Evolutionary conservation across 371 early-diverging fungal genomes (phyloP), one percentile per base, ranked within the genome.

Genomic region (Mortierella sp.): DNA sequence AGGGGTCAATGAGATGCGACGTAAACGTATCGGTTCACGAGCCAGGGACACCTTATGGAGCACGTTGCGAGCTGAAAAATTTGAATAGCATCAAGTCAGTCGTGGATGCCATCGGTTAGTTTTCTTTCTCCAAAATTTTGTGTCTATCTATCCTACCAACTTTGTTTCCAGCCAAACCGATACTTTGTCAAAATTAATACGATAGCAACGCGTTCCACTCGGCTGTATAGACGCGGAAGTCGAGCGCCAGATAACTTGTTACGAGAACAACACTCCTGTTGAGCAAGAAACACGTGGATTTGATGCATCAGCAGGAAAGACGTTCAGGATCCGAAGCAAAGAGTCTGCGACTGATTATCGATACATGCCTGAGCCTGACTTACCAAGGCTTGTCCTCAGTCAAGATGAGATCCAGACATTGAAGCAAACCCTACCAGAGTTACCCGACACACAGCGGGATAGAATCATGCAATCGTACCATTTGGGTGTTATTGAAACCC

Each of bases 281-380:
- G 34, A 32, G 1, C 92, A 90, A 57, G 96, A 96, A 70, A 97
- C 98, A 0, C 85, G 96, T 10, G 93, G 95, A 13, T 95, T 89
- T 70, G 93, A 96, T 75, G 90, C 88, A 1, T 79, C 78, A 4
- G 80, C 82, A 7, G 86, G 87, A 26, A 76, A 76, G 35, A 96
- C 97, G 3, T 92, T 88, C 63, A 83, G 83, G 59, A 72, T 93
- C 12, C 82, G 97, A 61, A 86, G 89, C 53, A 97, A 97, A 76
- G 97, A 97, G 71, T 86, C 89, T 8, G 89, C 93, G 0, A 90
- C 89, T 0, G 97, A 97, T 79, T 96, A 97, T 77, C 86, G 96
- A 58, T 97, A 93, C 76, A 95, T 96, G 92, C 94, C 95, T n/a
- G 97, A 97, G 61, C 92, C 96, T 1, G 96, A 97, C 66, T 73